Evolutionary conservation across 495 filamentous ascomycete species (phyloP).

Genomic region (Collariella sp.): DNA sequence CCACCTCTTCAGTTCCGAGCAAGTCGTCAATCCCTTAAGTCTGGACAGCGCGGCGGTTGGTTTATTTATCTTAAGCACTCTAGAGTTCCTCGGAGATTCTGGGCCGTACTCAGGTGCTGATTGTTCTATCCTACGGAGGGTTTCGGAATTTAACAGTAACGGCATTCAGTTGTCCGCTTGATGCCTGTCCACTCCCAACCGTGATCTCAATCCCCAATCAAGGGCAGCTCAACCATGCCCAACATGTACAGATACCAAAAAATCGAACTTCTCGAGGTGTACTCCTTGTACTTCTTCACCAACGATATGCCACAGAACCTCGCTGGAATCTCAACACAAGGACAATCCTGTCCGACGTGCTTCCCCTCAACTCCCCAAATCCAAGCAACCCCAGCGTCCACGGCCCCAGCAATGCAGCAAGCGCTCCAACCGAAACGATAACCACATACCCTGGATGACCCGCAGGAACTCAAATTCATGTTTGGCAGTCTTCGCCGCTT

Average conservation of each 20-base stretch:
- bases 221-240: constrained; percentile 15
- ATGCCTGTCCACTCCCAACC: no score
- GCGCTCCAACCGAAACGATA: constrained; percentile 15
- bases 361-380: constrained; percentile 12
- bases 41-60: no score
- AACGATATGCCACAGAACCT: constrained; percentile 16
- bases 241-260: constrained; percentile 6
- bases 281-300: constrained; percentile 14
- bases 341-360: constrained; percentile 14
- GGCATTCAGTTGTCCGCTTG: no score
- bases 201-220: background rate
- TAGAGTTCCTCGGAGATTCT: no score
- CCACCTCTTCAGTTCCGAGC: no score
- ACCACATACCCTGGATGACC: constrained; percentile 15
- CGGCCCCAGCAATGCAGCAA: constrained; percentile 16
- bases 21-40: no score
- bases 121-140: no score
- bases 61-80: no score
- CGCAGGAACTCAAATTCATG: constrained; percentile 16
- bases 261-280: constrained; percentile 12
- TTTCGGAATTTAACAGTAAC: no score
- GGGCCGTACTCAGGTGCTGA: no score
- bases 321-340: background rate
- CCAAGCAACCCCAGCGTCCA: constrained; percentile 21
- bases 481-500: constrained; percentile 14